Percentiles rank a stretch among this genome's conserved stretches.
Conservation (phyloP, 139 green algal genomes). For the Chlamydomonas sphaeroides region DNA sequence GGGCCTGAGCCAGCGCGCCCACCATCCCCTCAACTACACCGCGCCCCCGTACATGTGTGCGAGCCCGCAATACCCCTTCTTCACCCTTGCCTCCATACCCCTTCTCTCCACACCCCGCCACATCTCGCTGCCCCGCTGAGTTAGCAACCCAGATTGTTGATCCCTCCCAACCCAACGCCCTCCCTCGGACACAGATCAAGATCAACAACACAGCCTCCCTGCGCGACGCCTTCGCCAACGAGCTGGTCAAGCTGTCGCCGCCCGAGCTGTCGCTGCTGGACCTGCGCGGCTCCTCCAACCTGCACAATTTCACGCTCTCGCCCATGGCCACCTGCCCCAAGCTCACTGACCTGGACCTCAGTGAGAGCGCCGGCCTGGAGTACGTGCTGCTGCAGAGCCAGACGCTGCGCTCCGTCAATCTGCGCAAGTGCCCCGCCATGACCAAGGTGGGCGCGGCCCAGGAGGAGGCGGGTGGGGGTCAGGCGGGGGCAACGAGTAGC, state of each 20-base stretch:
- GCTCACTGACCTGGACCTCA: constrained; percentile 67
- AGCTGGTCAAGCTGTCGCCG: constrained; percentile 83
- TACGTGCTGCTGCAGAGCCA: constrained; percentile 78
- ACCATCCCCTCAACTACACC: too few relatives aligned
- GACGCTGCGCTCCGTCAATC: constrained; percentile 60
- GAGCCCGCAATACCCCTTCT: too few relatives aligned
- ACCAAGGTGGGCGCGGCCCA: constrained; percentile 74
- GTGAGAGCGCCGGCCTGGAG: constrained; percentile 61
- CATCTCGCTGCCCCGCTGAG: too few relatives aligned
- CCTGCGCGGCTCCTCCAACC: constrained; percentile 66
- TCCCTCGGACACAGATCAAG: constrained; percentile 52
- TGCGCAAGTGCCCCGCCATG: constrained; percentile 63
- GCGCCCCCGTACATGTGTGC: too few relatives aligned
- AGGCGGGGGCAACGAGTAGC: too few relatives aligned
- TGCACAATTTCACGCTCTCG: constrained; percentile 74
- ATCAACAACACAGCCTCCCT: constrained; percentile 70
- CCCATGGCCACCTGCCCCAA: constrained; percentile 73
- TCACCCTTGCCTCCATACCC: too few relatives aligned
- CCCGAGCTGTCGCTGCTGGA: constrained; percentile 66
- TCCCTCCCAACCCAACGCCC: too few relatives aligned
- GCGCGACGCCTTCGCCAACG: constrained; percentile 76
- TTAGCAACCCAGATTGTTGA: too few relatives aligned
- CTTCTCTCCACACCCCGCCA: too few relatives aligned
- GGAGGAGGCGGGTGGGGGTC: too few relatives aligned
- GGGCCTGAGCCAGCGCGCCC: too few relatives aligned